phyloP scores from a whole-genome alignment of 2,329 filamentous ascomycete genomes.

The Hyphodiscus sp. region DNA sequence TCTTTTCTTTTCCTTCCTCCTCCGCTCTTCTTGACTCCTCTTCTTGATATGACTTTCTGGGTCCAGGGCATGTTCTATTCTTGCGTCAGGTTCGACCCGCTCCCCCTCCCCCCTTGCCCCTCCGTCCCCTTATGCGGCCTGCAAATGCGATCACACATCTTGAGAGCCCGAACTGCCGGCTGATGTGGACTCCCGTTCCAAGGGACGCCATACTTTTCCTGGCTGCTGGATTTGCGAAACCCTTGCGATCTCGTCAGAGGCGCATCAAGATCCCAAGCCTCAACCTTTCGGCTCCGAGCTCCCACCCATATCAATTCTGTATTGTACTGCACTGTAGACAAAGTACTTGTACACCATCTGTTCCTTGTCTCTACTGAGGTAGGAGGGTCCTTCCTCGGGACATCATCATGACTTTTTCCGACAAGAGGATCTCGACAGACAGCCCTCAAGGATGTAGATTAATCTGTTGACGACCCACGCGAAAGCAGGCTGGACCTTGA shows the following conservation, averaged over 20 bases:
- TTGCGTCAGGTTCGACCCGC: not conserved
- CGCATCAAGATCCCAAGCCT: not conserved
- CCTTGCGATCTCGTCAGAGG: not conserved
- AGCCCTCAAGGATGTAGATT: not conserved
- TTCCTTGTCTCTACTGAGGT: not conserved
- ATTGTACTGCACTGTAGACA: too few relatives aligned
- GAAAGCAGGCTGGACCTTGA: not conserved
- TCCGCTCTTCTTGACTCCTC: not conserved
- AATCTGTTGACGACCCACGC: not conserved
- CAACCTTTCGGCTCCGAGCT: not conserved
- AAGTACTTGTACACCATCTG: not conserved
- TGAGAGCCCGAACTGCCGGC: too few relatives aligned
- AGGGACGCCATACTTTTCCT: not conserved
- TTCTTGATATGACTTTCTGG: not conserved
- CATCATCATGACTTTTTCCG: not conserved
- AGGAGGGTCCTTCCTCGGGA: not conserved
- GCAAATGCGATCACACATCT: not conserved
- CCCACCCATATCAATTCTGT: not conserved
- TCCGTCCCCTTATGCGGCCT: not conserved
- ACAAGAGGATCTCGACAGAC: not conserved
- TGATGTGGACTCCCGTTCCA: not conserved
- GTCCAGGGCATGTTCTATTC: not conserved
- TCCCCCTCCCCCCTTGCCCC: too few relatives aligned
- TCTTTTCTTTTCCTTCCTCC: too few relatives aligned
- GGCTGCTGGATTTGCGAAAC: not conserved